phyloP scores from a whole-genome alignment of 2,329 filamentous ascomycete genomes.

The Neonectria hederae region DNA sequence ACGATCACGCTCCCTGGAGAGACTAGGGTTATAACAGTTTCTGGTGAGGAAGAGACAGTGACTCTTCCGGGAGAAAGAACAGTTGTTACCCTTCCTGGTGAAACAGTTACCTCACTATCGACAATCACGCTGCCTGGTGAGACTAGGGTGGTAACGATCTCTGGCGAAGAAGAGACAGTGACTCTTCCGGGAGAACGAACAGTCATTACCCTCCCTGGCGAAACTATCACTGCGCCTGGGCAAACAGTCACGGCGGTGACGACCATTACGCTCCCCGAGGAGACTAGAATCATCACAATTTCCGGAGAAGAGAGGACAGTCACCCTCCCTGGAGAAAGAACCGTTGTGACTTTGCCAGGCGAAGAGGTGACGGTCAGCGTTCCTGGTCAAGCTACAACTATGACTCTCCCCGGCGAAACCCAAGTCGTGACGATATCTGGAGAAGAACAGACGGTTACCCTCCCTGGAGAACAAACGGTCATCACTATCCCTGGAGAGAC shows the following conservation, averaged over 20 bases:
- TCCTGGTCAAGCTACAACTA: slow-evolving; percentile 27
- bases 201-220: slow-evolving; percentile 4
- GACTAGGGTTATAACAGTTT: slow-evolving; percentile 24
- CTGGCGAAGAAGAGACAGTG: not conserved
- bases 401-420: slow-evolving; percentile 41
- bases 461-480: slow-evolving; percentile 18
- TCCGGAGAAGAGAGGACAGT: slow-evolving; percentile 37
- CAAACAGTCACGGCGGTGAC: slow-evolving; percentile 38
- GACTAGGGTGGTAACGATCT: not conserved
- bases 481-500: slow-evolving; percentile 22
- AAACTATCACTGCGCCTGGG: slow-evolving; percentile 2
- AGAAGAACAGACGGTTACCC: slow-evolving; percentile 38
- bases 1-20: slow-evolving; percentile 18
- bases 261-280: slow-evolving; percentile 12
- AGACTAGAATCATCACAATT: slow-evolving; percentile 31
- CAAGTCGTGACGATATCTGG: slow-evolving; percentile 22
- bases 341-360: slow-evolving; percentile 32
- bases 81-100: not conserved
- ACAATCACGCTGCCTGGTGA: not conserved
- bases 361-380: slow-evolving; percentile 6
- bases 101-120: not conserved
- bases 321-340: slow-evolving; percentile 38
- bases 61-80: slow-evolving; percentile 6
- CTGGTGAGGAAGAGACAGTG: slow-evolving; percentile 25
- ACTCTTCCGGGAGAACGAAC: not conserved